Conservation (phyloP, 2,329 filamentous ascomycete species). For the Botrytis pseudocinerea region DNA sequence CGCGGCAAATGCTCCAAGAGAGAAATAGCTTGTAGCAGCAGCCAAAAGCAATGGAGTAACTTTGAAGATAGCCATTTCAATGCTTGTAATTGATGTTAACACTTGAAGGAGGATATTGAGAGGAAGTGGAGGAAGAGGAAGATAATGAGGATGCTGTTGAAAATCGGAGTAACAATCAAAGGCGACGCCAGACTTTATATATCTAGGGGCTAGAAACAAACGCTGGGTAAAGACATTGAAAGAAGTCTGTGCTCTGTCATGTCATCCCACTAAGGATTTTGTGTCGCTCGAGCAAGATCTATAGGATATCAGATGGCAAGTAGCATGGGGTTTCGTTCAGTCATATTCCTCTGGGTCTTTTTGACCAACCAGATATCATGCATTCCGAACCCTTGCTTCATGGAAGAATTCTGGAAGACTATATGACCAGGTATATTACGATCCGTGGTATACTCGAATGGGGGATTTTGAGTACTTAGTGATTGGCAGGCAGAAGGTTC, state of each 20-base stretch:
- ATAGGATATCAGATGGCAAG: neutral
- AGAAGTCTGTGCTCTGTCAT: neutral
- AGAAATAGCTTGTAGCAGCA: neutral
- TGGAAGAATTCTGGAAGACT: slow-evolving; percentile 9
- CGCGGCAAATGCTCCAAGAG: neutral
- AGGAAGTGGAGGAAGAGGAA: neutral
- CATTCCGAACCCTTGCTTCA: neutral
- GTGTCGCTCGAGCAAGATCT: neutral
- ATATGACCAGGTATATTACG: neutral
- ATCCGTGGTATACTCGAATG: neutral
- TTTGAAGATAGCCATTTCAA: slow-evolving; percentile 1
- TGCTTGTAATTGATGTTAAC: neutral
- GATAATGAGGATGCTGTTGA: neutral
- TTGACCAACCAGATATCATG: neutral
- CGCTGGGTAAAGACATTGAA: neutral
- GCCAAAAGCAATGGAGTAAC: neutral
- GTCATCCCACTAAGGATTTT: neutral
- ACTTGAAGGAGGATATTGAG: neutral
- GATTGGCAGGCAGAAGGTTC: neutral
- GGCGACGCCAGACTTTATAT: neutral
- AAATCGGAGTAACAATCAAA: neutral
- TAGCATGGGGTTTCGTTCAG: neutral
- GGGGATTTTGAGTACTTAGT: neutral
- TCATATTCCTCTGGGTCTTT: neutral
- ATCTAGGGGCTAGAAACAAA: neutral